A percentile compares a stretch with the other conserved stretches of the same genome.
phyloP scores from a whole-genome alignment of 2,329 filamentous ascomycete genomes.

The Dothistroma pini region DNA sequence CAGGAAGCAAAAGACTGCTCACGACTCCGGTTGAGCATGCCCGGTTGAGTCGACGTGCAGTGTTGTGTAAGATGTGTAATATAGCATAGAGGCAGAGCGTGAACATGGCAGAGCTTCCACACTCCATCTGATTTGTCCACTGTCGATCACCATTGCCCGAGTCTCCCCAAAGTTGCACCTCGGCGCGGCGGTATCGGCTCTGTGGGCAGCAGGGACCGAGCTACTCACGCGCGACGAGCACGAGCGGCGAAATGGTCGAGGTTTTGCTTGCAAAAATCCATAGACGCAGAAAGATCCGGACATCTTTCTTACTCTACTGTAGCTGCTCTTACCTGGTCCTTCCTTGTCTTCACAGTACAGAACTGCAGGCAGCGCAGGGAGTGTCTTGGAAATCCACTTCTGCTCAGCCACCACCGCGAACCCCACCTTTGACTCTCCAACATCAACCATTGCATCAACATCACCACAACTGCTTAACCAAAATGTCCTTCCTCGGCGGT shows the following conservation, averaged over 20 bases:
- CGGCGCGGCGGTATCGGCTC: background rate
- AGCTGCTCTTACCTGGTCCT: background rate
- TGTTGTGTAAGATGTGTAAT: slow-evolving; percentile 4
- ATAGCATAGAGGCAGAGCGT: slow-evolving; percentile 1
- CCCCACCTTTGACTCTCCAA: background rate
- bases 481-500: slow-evolving; percentile 93
- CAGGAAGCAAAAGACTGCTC: background rate
- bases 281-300: background rate
- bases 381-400: background rate
- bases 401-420: background rate
- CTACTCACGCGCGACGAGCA: background rate
- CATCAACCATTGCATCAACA: background rate
- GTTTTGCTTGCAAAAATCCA: background rate
- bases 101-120: background rate
- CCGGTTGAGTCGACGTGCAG: background rate
- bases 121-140: background rate
- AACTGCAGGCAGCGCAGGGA: background rate
- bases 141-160: background rate
- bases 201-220: background rate
- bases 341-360: background rate
- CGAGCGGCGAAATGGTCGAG: background rate
- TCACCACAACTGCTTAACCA: background rate
- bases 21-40: background rate
- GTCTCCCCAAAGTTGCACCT: background rate
- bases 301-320: no score